phyloP scores from a whole-genome alignment of 345 rosid genomes.

The Arabidopsis thaliana region DNA sequence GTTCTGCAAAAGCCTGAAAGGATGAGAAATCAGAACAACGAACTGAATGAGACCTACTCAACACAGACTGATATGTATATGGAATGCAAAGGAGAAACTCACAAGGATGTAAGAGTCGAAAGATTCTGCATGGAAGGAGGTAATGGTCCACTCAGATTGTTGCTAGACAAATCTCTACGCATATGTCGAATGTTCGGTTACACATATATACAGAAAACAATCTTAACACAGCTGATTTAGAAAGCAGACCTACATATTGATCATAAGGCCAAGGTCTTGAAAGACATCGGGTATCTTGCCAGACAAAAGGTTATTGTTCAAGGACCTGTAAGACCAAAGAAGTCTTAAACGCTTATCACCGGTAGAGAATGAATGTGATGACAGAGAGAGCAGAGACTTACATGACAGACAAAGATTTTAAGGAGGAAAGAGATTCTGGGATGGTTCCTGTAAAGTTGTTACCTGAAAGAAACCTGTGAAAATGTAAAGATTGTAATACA shows the following conservation, averaged over 20 bases:
- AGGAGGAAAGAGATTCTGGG: conserved; percentile 7
- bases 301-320: conserved; percentile 3
- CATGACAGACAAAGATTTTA: conserved; percentile 6
- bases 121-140: conserved; percentile 12
- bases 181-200: neutral
- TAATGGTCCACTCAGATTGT: conserved; percentile 3
- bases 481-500: neutral
- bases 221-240: neutral
- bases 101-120: conserved; percentile 11
- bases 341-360: neutral
- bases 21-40: neutral
- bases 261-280: conserved; percentile 1
- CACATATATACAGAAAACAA: neutral
- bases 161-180: neutral
- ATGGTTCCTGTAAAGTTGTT: conserved; percentile 6
- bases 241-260: conserved; percentile 2
- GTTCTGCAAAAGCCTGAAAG: neutral
- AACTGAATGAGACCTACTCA: neutral
- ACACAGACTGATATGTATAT: neutral
- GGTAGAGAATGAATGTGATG: neutral
- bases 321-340: neutral
- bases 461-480: conserved; percentile 11
- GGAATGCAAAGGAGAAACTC: neutral
- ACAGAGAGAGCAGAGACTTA: neutral
- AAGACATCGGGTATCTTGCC: conserved; percentile 9